Evolutionary conservation across 176 grass and related monocot genomes (phyloP).

Genomic region (Metroxylon sagu): DNA sequence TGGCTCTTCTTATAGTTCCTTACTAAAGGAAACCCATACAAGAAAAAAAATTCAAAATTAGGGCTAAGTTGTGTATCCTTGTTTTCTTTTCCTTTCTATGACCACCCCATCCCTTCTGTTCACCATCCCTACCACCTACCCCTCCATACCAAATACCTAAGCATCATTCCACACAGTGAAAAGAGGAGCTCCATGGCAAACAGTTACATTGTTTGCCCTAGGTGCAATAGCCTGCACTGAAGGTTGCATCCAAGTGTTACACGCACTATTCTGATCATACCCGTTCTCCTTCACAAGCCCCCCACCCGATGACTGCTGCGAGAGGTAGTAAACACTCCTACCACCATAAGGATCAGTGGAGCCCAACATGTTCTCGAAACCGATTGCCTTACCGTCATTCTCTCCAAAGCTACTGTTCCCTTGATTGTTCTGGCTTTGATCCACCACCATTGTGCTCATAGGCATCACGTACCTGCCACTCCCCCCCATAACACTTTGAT

Average conservation of each 20-base stretch:
- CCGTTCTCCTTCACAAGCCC: neutral
- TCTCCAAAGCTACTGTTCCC: slow-evolving; percentile 13
- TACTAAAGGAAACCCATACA: neutral
- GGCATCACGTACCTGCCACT: slow-evolving; percentile 35
- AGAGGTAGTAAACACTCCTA: slow-evolving; percentile 2
- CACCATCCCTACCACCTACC: neutral
- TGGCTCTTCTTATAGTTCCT: neutral
- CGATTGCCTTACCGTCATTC: slow-evolving; percentile 27
- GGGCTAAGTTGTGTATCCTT: no score
- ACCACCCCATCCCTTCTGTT: slow-evolving; percentile 5
- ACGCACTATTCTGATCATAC: neutral
- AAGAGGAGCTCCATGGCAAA: slow-evolving; percentile 29
- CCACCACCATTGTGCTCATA: slow-evolving; percentile 22
- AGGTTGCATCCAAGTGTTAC: slow-evolving; percentile 14
- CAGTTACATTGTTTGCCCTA: slow-evolving; percentile 23
- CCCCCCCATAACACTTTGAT: neutral
- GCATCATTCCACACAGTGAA: slow-evolving; percentile 64
- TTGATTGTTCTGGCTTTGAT: neutral
- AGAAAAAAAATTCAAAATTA: neutral
- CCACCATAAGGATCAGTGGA: slow-evolving; percentile 23
- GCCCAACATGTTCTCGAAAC: slow-evolving; percentile 31
- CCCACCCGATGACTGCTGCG: neutral
- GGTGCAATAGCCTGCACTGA: neutral
- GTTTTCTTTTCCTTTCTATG: no score
- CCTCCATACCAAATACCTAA: neutral